Base-by-base conservation (phyloP, 2,329 filamentous ascomycete species). In the Epichloe brachyelytri region DNA sequence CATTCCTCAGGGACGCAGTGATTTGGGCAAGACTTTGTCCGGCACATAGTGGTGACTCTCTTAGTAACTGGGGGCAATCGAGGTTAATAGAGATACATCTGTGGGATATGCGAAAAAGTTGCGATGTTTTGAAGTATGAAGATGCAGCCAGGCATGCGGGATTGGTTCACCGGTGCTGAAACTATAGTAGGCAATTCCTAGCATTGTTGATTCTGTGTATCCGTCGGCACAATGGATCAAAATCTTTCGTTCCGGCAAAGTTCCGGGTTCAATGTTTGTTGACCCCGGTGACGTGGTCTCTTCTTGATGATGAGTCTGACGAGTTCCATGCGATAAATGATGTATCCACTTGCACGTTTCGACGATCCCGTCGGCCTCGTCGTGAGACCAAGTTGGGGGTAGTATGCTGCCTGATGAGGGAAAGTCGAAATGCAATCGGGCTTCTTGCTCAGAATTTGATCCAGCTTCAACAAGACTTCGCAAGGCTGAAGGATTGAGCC, bases 31-130 rank as follows among this genome's bases (percentile, higher is more conserved):
- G 66, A 39, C 75, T 72, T 55, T 76, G 74, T 22, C 72, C 72
- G 37, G 63, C 61, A 51, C 63, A 69, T 4, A 68, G 59, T 0
- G 88, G 87, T 0, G 86, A 89, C 53, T 85, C 82, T 44, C 76
- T 75, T 20, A 96, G 73, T 14, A 97, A 73, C 14, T 86, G 83
- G 19, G 82, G 53, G 91, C 82, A 38, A 96, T 84, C 4, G 80
- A 78, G 1, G 78, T 82, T n/a, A 97, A 70, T 11, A 96, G 75
- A 4, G 84, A 79, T 17, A 96, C 89, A 63, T 98, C 93, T 0
- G 87, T 88, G 1, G 87, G 85, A 59, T 97, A 97, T 0, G 93
- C 89, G 63, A 98, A 98, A 71, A 97, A 96, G 63, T 98, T 97
- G 53, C 93, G 85, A 51, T 80, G 76, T 65, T 86, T 88, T 12